phyloP scores from a whole-genome alignment of 2,329 filamentous ascomycete genomes.

The Anthostomella pinea region DNA sequence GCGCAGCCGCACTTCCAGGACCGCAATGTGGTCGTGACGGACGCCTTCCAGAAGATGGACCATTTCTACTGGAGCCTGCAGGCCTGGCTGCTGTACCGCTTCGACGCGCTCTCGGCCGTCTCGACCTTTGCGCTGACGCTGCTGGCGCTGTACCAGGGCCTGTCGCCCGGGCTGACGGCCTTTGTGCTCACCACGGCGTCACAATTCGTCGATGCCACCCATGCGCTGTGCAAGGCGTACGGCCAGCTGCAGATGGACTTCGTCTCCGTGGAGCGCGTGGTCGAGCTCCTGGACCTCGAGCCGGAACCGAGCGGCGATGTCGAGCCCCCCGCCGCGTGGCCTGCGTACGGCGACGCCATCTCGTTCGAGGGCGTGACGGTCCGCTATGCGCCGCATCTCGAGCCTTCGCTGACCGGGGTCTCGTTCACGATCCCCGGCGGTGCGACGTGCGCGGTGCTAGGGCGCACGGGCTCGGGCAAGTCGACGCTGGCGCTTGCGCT shows the following conservation, averaged over 20 bases:
- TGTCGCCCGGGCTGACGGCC: slow-evolving; percentile 75
- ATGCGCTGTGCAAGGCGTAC: slow-evolving; percentile 73
- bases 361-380: slow-evolving; percentile 75
- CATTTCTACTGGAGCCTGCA: slow-evolving; percentile 94
- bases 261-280: slow-evolving; percentile 82
- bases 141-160: slow-evolving; percentile 70
- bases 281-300: slow-evolving; percentile 76
- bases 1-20: slow-evolving; percentile 78
- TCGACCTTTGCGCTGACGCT: slow-evolving; percentile 73
- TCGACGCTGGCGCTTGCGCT: slow-evolving; percentile 67
- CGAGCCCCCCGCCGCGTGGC: slow-evolving; percentile 74
- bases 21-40: slow-evolving; percentile 75
- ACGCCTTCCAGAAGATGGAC: slow-evolving; percentile 90
- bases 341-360: slow-evolving; percentile 67
- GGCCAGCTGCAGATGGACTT: slow-evolving; percentile 89
- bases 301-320: slow-evolving; percentile 68
- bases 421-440: slow-evolving; percentile 69
- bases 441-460: slow-evolving; percentile 65
- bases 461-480: slow-evolving; percentile 84
- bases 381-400: slow-evolving; percentile 74
- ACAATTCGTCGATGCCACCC: slow-evolving; percentile 67
- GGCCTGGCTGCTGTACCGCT: slow-evolving; percentile 79
- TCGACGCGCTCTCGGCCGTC: slow-evolving; percentile 67
- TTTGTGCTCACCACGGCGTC: slow-evolving; percentile 76
- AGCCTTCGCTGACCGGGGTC: slow-evolving; percentile 67